These are phyloP conservation scores for Aspergillus nidulans DNA, from an alignment of 495 filamentous ascomycete genomes.

Conservation along the genomic window DNA sequence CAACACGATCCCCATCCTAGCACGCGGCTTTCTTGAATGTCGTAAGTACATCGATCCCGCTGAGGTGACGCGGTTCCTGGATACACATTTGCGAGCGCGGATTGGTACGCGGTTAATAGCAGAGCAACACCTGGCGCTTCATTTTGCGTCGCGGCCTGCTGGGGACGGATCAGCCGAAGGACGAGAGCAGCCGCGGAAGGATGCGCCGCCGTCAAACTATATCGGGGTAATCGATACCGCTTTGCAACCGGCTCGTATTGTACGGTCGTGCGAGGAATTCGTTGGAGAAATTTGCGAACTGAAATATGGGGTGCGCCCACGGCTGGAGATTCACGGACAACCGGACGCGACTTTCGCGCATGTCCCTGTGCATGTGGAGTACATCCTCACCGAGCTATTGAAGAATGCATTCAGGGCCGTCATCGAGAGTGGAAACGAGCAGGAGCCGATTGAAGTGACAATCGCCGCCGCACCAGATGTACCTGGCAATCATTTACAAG, in stretches of 20 bases:
- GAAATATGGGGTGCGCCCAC: constrained; percentile 85
- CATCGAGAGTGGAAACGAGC: constrained; percentile 73
- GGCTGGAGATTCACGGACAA: constrained; percentile 75
- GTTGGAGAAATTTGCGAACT: constrained; percentile 96
- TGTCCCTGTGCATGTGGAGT: constrained; percentile 92
- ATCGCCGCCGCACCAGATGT: constrained; percentile 80
- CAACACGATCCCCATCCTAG: constrained; percentile 90
- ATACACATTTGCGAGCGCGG: constrained; percentile 87
- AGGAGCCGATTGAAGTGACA: constrained; percentile 82
- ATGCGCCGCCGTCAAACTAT: constrained; percentile 60
- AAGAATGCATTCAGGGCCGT: constrained; percentile 96
- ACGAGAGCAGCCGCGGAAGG: constrained; percentile 23
- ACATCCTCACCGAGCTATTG: constrained; percentile 91
- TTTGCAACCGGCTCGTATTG: constrained; percentile 71
- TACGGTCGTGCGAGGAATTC: constrained; percentile 78
- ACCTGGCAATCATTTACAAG: constrained; percentile 18
- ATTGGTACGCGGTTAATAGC: constrained; percentile 94
- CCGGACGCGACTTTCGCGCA: constrained; percentile 80
- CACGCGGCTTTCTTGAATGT: constrained; percentile 87
- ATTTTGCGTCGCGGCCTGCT: constrained; percentile 74
- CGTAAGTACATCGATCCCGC: constrained; percentile 73
- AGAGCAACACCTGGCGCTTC: constrained; percentile 93
- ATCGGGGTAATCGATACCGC: constrained; percentile 97
- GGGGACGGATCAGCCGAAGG: constrained; percentile 31
- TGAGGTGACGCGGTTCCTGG: constrained; percentile 85